phyloP scores from a whole-genome alignment of 2,329 filamentous ascomycete species.

The Microcyclosporella mali region DNA sequence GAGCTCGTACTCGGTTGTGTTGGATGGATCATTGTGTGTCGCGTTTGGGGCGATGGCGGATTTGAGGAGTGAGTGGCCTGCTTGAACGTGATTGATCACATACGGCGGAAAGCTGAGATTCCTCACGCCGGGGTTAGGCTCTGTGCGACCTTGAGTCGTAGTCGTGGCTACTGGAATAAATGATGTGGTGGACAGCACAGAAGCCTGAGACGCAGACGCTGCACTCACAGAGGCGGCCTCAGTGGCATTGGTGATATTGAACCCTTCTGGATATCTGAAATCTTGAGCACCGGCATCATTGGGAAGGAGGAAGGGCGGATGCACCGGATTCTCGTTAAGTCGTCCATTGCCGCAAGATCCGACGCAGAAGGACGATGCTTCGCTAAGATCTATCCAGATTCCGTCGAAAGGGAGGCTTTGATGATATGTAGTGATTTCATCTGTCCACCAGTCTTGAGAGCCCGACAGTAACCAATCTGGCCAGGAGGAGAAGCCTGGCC shows the following conservation, averaged over 20 bases:
- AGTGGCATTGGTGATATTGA: constrained; percentile 22
- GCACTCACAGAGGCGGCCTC: constrained; percentile 17
- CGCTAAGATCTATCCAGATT: constrained; percentile 25
- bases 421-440: constrained; percentile 16
- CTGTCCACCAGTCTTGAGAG: constrained; percentile 21
- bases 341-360: constrained; percentile 16
- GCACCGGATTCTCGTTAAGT: constrained; percentile 13
- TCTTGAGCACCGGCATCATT: constrained; percentile 5
- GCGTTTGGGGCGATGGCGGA: constrained; percentile 21
- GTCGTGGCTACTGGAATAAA: constrained; percentile 9
- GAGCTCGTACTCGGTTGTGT: constrained; percentile 24
- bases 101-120: constrained; percentile 21
- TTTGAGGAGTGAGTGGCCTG: constrained; percentile 19
- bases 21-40: constrained; percentile 20
- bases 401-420: constrained; percentile 15
- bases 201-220: constrained; percentile 10
- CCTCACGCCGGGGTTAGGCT: constrained; percentile 10
- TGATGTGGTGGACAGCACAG: constrained; percentile 10
- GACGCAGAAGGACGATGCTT: constrained; percentile 20
- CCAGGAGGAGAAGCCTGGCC: constrained; percentile 20
- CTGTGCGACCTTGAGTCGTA: constrained; percentile 13
- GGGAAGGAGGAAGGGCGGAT: constrained; percentile 11
- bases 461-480: constrained; percentile 19
- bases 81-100: constrained; percentile 17
- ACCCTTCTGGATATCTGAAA: constrained; percentile 19